These are phyloP conservation scores for Termitomyces sp. DNA, from an alignment of 1,284 basidiomycete species.

Conservation along the genomic window DNA sequence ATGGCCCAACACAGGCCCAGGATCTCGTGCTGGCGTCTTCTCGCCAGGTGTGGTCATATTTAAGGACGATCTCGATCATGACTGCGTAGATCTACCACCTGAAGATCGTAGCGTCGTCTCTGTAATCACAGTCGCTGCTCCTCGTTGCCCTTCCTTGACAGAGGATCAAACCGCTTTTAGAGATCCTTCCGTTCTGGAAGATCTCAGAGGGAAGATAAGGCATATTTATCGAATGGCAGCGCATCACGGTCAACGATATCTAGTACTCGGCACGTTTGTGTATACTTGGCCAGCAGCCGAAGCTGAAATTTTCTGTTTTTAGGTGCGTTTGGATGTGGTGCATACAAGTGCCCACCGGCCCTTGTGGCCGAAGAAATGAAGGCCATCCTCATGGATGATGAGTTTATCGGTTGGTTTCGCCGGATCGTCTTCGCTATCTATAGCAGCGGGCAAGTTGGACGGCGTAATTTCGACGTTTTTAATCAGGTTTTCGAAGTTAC, in stretches of 20 bases:
- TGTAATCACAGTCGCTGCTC: slow-evolving; percentile 42
- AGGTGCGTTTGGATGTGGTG: slow-evolving; percentile 46
- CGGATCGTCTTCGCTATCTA: slow-evolving; percentile 40
- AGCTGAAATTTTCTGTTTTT: not conserved
- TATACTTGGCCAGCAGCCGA: not conserved
- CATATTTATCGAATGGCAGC: slow-evolving; percentile 41
- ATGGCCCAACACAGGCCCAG: slow-evolving; percentile 40
- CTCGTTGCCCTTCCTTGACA: slow-evolving; percentile 27
- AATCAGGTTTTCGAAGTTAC: slow-evolving; percentile 20
- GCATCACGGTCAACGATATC: slow-evolving; percentile 28
- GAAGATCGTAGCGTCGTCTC: slow-evolving; percentile 32
- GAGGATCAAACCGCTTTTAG: slow-evolving; percentile 24
- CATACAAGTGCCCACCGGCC: slow-evolving; percentile 35
- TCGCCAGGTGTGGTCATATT: slow-evolving; percentile 43
- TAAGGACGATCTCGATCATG: slow-evolving; percentile 39
- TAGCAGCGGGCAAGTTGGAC: slow-evolving; percentile 21
- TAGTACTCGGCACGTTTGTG: slow-evolving; percentile 33
- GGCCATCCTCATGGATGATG: slow-evolving; percentile 32
- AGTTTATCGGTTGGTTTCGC: slow-evolving; percentile 41
- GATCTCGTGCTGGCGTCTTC: slow-evolving; percentile 35
- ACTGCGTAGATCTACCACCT: slow-evolving; percentile 31
- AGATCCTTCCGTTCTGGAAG: slow-evolving; percentile 25
- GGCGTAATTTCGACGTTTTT: slow-evolving; percentile 32
- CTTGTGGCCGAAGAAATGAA: slow-evolving; percentile 41
- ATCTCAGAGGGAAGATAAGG: slow-evolving; percentile 37